phyloP scores from a whole-genome alignment of 768 basidiomycete species.

The Artomyces pyxidatus region DNA sequence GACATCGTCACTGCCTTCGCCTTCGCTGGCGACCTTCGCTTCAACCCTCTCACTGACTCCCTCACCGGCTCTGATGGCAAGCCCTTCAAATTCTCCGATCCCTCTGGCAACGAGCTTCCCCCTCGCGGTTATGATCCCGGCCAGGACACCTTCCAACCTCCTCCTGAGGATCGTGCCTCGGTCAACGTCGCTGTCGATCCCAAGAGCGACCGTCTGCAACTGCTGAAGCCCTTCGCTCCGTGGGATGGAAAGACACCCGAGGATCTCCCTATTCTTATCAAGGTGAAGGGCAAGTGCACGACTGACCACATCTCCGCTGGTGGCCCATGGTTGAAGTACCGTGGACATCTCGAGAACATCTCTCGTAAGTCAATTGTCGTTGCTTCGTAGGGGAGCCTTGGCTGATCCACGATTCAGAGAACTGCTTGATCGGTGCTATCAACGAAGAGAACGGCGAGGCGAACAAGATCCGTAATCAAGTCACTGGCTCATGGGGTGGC shows the following conservation, averaged over 20 bases:
- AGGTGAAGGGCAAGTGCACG: constrained; percentile 99
- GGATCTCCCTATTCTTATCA: constrained; percentile 91
- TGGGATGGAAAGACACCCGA: constrained; percentile 92
- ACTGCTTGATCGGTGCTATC: constrained; percentile 96
- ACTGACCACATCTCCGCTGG: constrained; percentile 96
- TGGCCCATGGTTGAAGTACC: constrained; percentile 99
- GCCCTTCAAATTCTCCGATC: constrained; percentile 93
- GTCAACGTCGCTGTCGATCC: constrained; percentile 86
- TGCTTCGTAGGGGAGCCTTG: constrained; percentile 6
- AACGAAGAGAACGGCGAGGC: constrained; percentile 93
- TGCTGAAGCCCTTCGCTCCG: constrained; percentile 78
- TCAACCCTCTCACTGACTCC: constrained; percentile 93
- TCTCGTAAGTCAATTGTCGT: constrained; percentile 51
- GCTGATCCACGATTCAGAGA: constrained; percentile 42
- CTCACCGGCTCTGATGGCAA: constrained; percentile 89
- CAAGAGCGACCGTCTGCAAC: constrained; percentile 83
- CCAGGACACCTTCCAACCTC: constrained; percentile 93
- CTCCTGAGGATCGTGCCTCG: constrained; percentile 74
- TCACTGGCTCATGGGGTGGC: constrained; percentile 76
- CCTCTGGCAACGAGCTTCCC: constrained; percentile 87
- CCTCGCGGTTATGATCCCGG: constrained; percentile 95
- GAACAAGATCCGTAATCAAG: constrained; percentile 89
- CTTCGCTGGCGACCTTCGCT: constrained; percentile 88
- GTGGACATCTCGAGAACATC: constrained; percentile 97
- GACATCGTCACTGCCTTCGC: constrained; percentile 96